phyloP scores from a whole-genome alignment of 2,329 filamentous ascomycete genomes.

The Ophiocordyceps australis region DNA sequence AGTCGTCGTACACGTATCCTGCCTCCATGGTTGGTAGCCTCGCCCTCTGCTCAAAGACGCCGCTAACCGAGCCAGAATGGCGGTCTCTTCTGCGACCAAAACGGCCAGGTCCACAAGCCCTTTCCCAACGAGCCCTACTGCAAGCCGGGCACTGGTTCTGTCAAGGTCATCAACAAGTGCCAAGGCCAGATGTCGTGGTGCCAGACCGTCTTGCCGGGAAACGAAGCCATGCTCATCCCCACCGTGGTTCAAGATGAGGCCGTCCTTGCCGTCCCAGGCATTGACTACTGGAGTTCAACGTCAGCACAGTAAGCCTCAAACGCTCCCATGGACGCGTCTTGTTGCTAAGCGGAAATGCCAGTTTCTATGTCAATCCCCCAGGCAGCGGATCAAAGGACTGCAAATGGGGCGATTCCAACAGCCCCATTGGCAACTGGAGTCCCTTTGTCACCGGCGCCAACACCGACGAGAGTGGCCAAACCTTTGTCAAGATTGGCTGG shows the following conservation, averaged over 20 bases:
- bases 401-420: slow-evolving; percentile 46
- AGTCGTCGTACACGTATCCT: slow-evolving; percentile 50
- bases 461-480: slow-evolving; percentile 42
- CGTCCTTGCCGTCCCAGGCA: slow-evolving; percentile 49
- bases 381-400: slow-evolving; percentile 47
- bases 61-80: slow-evolving; percentile 36
- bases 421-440: slow-evolving; percentile 57
- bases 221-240: slow-evolving; percentile 69
- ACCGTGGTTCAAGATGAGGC: slow-evolving; percentile 40
- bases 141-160: slow-evolving; percentile 45
- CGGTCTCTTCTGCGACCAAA: slow-evolving; percentile 51
- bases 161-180: slow-evolving; percentile 49
- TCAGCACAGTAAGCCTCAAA: slow-evolving; percentile 48
- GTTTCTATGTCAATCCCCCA: slow-evolving; percentile 64
- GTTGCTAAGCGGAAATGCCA: slow-evolving; percentile 17
- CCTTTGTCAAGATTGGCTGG: slow-evolving; percentile 59
- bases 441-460: slow-evolving; percentile 65
- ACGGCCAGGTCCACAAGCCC: slow-evolving; percentile 49
- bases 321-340: neutral
- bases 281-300: slow-evolving; percentile 52
- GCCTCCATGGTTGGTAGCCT: slow-evolving; percentile 47
- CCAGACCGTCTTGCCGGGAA: slow-evolving; percentile 62
- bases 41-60: neutral
- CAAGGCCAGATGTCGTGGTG: slow-evolving; percentile 49
- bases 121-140: slow-evolving; percentile 53